Conservation (phyloP, 495 filamentous ascomycete species). For the Lophiostoma macrostomum region DNA sequence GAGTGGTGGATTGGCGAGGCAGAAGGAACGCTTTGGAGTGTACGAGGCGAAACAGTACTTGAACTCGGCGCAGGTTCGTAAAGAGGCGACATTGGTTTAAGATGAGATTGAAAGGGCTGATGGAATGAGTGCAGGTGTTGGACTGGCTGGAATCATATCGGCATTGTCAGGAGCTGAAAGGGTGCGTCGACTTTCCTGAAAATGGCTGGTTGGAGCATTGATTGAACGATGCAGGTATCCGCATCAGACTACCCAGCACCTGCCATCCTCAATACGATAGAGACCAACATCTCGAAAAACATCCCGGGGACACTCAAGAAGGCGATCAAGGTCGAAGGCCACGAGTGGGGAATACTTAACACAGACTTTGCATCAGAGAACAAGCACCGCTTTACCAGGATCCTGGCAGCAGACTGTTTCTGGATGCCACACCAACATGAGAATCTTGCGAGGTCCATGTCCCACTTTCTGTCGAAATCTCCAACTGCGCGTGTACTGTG, state of each 20-base stretch:
- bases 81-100: constrained; percentile 3
- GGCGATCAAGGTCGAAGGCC: constrained; percentile 54
- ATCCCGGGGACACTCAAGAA: constrained; percentile 37
- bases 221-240: neutral
- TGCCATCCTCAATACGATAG: constrained; percentile 58
- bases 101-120: constrained; percentile 15
- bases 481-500: constrained; percentile 59
- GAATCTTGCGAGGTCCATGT: constrained; percentile 66
- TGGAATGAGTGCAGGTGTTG: constrained; percentile 58
- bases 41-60: constrained; percentile 52
- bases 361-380: constrained; percentile 53
- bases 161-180: constrained; percentile 59
- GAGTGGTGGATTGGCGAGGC: constrained; percentile 30
- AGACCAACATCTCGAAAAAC: constrained; percentile 59
- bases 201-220: neutral
- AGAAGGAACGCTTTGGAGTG: constrained; percentile 46
- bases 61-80: constrained; percentile 62
- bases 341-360: constrained; percentile 67
- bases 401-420: constrained; percentile 78
- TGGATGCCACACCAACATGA: constrained; percentile 81
- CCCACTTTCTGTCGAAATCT: constrained; percentile 61
- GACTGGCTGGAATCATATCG: constrained; percentile 67
- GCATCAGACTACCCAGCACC: constrained; percentile 70
- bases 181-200: too few species aligned
- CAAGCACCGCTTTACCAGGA: constrained; percentile 57